phyloP scores from a whole-genome alignment of 306 rosid genomes.

The Pueraria montana region DNA sequence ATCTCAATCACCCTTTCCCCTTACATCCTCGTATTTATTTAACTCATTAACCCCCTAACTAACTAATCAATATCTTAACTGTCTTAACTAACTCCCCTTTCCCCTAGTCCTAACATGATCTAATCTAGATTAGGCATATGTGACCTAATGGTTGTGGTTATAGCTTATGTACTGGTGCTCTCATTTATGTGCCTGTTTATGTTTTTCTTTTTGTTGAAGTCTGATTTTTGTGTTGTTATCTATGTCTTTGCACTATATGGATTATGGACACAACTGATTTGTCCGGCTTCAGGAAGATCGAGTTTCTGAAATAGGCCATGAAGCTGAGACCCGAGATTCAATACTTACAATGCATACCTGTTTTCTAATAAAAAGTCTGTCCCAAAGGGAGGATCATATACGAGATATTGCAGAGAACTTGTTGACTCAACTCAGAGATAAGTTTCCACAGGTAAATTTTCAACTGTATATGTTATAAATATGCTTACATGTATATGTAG shows the following conservation, averaged over 20 bases:
- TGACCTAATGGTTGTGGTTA: neutral
- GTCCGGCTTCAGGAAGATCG: constrained; percentile 85
- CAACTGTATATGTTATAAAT: constrained; percentile 13
- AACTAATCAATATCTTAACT: too few relatives aligned
- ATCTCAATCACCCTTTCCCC: too few relatives aligned
- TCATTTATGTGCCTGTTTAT: constrained; percentile 1
- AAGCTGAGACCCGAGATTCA: constrained; percentile 85
- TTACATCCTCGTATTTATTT: too few relatives aligned
- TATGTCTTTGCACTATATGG: constrained; percentile 40
- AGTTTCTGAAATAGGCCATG: constrained; percentile 87
- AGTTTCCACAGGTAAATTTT: constrained; percentile 84
- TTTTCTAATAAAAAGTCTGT: constrained; percentile 85
- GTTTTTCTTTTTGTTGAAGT: constrained; percentile 23
- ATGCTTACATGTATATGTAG: constrained; percentile 4
- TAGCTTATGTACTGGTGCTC: constrained; percentile 1
- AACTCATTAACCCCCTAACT: too few relatives aligned
- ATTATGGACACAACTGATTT: constrained; percentile 48
- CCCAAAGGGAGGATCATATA: constrained; percentile 91
- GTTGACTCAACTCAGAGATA: constrained; percentile 89
- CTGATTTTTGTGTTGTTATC: constrained; percentile 17
- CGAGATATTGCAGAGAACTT: constrained; percentile 86
- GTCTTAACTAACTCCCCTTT: too few relatives aligned
- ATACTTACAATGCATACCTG: constrained; percentile 83
- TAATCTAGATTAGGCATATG: constrained; percentile 11
- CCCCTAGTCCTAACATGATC: neutral